Base-by-base conservation (phyloP, 2,329 filamentous ascomycete species). In the Didymella glomerata region DNA sequence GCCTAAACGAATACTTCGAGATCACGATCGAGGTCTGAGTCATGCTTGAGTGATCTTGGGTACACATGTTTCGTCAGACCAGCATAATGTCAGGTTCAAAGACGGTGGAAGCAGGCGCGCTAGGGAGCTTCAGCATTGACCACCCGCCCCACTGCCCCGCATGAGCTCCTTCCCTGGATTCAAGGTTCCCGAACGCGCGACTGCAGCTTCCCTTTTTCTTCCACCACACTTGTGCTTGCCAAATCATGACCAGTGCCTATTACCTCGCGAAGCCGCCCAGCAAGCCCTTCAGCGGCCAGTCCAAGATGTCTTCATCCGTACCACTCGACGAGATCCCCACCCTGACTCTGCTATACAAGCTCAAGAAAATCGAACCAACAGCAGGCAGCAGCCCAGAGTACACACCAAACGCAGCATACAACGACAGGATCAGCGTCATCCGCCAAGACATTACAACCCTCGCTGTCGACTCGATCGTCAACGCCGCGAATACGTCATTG, bases 401-500 rank as follows among this genome's bases (percentile, higher is more conserved):
- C 47, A 41, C 48, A 25, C 62, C 73, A 4, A 69, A 66, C 2
- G 60, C 67, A 18, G 30, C 60, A 11, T 68, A 64, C 78, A 96
- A 96, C 80, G 79, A 86, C 72, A 88, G 86, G 63, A 83, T 97
- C 68, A 86, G 85, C 45, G 80, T 94, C 36, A 83, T 92, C 65
- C 85, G 86, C 56, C 86, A 87, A 67, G 92, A 97, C 76, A 96
- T 98, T 76, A 97, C 93, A 14, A 87, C 83, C 14, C 85, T 98
- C 4, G 76, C 83, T 30, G 84, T 93, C 45, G 91, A 93, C 71
- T 90, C 90, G 64, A 95, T 97, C 67, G 93, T 98, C 76, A 98
- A 98, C 76, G 94, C 95, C 1, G 94, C 95, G 44, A 98, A 98
- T 76, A 79, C 78, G 10, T 84, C 84, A 1, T 86, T 98, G 0